Percentiles rank a stretch among this genome's conserved stretches.
Conservation (phyloP, 2,329 filamentous ascomycete genomes). For the Arthrobotrys sinensis region DNA sequence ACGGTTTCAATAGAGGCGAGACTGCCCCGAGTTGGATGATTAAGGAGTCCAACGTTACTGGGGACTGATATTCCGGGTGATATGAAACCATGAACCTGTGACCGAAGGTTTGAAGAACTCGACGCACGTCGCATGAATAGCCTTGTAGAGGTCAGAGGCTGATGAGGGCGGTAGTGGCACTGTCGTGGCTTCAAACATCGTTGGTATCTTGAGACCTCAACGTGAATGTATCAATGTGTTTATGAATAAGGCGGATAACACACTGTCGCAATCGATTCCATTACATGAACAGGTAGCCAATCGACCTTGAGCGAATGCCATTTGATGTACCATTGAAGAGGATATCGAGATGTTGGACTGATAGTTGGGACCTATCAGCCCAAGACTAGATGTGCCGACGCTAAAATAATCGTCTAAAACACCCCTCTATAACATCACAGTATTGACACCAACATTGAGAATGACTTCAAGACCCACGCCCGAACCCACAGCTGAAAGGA, state of each 20-base stretch:
- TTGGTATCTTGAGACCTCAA: not conserved
- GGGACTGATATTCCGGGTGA: conserved; percentile 9
- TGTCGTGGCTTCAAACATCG: not conserved
- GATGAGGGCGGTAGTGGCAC: conserved; percentile 14
- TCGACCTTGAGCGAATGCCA: too few relatives aligned
- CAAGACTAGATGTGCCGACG: too few relatives aligned
- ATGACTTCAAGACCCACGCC: not conserved
- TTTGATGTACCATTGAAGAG: too few relatives aligned
- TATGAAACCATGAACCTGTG: conserved; percentile 10
- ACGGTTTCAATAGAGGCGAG: conserved; percentile 8
- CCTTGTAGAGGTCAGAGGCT: conserved; percentile 11
- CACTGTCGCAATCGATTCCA: too few relatives aligned
- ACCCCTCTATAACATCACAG: not conserved
- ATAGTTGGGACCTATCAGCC: too few relatives aligned
- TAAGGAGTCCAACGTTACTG: conserved; percentile 13
- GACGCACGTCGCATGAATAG: conserved; percentile 25
- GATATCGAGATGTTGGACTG: too few relatives aligned
- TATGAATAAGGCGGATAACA: too few relatives aligned
- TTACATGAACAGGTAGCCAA: too few relatives aligned
- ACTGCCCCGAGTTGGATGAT: conserved; percentile 12
- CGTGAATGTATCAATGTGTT: too few relatives aligned
- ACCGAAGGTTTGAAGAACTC: conserved; percentile 33
- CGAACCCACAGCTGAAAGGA: conserved; percentile 11
- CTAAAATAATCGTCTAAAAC: conserved; percentile 1
- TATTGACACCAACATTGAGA: not conserved